These are phyloP conservation scores for Coccomyxa sp. DNA, from an alignment of 139 green algal species.

Conservation along the genomic window DNA sequence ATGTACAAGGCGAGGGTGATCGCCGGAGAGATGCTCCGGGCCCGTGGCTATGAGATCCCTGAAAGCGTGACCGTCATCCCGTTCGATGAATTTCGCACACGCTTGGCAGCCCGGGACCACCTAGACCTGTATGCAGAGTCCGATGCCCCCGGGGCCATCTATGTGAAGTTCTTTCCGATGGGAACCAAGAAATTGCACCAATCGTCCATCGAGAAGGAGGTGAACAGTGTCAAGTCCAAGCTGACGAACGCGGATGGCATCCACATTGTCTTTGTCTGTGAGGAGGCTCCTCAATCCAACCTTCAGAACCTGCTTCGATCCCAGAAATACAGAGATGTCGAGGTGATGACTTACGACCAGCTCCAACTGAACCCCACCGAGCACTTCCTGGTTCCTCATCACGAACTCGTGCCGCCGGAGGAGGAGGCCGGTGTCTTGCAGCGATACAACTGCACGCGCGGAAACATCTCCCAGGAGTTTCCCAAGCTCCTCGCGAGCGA, in stretches of 20 bases:
- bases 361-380: background rate
- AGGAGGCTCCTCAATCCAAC: background rate
- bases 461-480: background rate
- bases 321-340: background rate
- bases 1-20: background rate
- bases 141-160: background rate
- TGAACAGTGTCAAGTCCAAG: background rate
- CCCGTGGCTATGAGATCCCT: background rate
- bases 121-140: background rate
- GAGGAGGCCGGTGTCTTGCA: background rate
- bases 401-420: background rate
- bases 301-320: background rate
- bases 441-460: background rate
- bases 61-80: background rate
- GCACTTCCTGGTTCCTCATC: background rate
- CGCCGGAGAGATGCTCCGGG: background rate
- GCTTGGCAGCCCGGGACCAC: background rate
- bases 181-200: background rate
- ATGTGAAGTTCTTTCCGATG: slow-evolving; percentile 1
- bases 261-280: background rate
- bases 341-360: background rate
- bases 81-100: background rate
- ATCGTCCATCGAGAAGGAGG: background rate
- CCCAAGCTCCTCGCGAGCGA: background rate
- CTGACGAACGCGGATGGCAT: background rate